phyloP scores from a whole-genome alignment of 164 flowering plant genomes.

The Chloranthus sessilifolius region DNA sequence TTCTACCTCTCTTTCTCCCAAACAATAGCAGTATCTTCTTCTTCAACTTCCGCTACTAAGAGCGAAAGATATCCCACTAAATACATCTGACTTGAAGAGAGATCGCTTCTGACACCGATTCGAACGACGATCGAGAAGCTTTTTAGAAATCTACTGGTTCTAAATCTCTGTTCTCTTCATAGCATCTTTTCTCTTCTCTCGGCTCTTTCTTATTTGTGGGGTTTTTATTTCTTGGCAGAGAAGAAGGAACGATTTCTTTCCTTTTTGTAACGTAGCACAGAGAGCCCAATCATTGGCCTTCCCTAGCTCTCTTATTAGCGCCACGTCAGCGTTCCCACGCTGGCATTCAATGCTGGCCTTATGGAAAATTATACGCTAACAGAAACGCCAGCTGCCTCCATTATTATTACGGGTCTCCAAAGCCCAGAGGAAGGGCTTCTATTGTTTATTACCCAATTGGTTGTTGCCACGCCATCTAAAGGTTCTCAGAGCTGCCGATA shows the following conservation, averaged over 20 bases:
- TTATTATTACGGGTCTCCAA: neutral
- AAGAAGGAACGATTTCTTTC: constrained; percentile 1
- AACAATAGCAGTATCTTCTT: constrained; percentile 23
- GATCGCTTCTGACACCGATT: neutral
- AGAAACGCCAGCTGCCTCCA: constrained; percentile 10
- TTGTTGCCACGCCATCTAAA: too few relatives aligned
- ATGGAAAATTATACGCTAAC: neutral
- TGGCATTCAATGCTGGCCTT: constrained; percentile 5
- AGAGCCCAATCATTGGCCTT: constrained; percentile 10
- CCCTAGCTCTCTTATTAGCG: too few relatives aligned
- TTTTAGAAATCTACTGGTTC: neutral
- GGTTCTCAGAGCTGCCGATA: too few relatives aligned
- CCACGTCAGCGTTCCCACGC: constrained; percentile 6
- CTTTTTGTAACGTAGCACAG: constrained; percentile 12
- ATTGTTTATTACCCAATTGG: too few relatives aligned
- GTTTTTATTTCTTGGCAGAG: neutral
- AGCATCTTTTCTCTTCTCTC: neutral
- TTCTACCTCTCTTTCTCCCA: constrained; percentile 74
- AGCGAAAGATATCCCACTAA: neutral
- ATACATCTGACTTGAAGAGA: too few relatives aligned
- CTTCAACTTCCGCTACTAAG: constrained; percentile 33
- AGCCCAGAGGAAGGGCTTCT: too few relatives aligned
- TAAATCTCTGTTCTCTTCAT: too few relatives aligned
- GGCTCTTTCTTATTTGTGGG: neutral
- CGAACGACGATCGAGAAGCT: neutral